Percentiles rank a stretch among this genome's conserved stretches.
Conservation (phyloP, 805 yeast species). For the Wickerhamiella azymoides region DNA sequence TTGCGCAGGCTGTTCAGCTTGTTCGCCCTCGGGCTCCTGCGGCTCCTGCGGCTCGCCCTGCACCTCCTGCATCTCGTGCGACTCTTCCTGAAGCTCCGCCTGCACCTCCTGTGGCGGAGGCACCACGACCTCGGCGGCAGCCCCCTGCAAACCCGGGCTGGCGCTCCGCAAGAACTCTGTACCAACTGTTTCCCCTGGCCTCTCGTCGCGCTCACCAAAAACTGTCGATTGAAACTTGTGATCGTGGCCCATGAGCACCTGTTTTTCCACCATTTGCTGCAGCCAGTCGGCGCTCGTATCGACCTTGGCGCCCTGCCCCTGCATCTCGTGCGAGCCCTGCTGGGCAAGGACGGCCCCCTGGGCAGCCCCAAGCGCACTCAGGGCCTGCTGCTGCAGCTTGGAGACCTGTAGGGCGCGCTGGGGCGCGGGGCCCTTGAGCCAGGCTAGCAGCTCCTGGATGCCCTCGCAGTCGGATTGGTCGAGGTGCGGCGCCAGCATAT, state of each 20-base stretch:
- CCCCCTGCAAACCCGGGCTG: too few species aligned
- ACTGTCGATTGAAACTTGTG: constrained; percentile 23
- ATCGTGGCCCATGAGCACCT: constrained; percentile 25
- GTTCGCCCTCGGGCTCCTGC: too few species aligned
- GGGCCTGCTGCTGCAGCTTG: constrained; percentile 12
- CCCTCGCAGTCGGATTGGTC: constrained; percentile 35
- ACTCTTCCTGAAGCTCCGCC: too few species aligned
- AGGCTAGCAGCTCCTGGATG: constrained; percentile 37
- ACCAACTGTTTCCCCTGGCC: neutral
- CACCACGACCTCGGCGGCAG: too few species aligned
- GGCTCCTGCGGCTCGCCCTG: too few species aligned
- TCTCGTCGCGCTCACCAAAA: constrained; percentile 12
- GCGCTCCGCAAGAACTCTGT: neutral
- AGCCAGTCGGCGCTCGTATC: constrained; percentile 24
- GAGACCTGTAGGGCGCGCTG: constrained; percentile 15
- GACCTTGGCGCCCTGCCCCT: constrained; percentile 10
- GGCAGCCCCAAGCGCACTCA: constrained; percentile 15
- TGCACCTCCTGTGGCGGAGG: too few species aligned
- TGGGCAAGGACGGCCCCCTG: constrained; percentile 18
- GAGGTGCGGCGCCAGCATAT: constrained; percentile 46
- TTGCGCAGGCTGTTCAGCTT: too few species aligned
- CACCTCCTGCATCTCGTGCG: too few species aligned
- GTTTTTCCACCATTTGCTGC: constrained; percentile 20
- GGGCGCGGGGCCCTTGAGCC: constrained; percentile 28
- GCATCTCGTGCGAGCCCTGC: constrained; percentile 14